phyloP scores from a whole-genome alignment of 1,139 yeast species.

The Kodamaea plutei region DNA sequence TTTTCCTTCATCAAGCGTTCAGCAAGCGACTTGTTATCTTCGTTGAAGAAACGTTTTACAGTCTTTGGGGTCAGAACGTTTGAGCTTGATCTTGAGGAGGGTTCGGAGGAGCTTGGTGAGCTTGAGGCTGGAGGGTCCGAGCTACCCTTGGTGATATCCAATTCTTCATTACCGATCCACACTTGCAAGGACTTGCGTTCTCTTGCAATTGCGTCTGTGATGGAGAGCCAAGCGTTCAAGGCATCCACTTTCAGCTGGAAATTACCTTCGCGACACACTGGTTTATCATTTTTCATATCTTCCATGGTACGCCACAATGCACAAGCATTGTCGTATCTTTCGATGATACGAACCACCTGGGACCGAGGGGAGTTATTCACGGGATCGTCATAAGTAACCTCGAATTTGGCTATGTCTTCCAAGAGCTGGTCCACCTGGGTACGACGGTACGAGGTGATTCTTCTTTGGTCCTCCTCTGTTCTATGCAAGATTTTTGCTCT shows the following conservation, averaged over 20 bases:
- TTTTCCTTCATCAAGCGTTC: constrained; percentile 84
- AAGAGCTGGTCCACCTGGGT: constrained; percentile 70
- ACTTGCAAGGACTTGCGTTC: constrained; percentile 52
- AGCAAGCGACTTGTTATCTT: constrained; percentile 66
- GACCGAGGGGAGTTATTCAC: constrained; percentile 26
- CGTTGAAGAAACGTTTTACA: constrained; percentile 47
- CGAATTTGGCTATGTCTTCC: constrained; percentile 66
- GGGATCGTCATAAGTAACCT: constrained; percentile 41
- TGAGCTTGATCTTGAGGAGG: constrained; percentile 28
- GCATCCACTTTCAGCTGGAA: constrained; percentile 72
- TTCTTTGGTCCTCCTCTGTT: constrained; percentile 73
- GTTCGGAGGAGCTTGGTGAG: constrained; percentile 13
- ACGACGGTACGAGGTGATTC: constrained; percentile 67
- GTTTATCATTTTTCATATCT: constrained; percentile 77
- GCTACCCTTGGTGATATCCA: constrained; percentile 51
- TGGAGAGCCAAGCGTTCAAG: constrained; percentile 77
- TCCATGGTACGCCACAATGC: constrained; percentile 76
- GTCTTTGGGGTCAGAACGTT: constrained; percentile 22
- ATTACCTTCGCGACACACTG: constrained; percentile 60
- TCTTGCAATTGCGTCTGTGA: constrained; percentile 63
- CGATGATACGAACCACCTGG: constrained; percentile 56
- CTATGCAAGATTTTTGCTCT: constrained; percentile 81
- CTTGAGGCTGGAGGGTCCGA: constrained; percentile 15
- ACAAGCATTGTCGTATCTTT: constrained; percentile 64
- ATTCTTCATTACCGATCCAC: constrained; percentile 81